Evolutionary conservation across 1,284 basidiomycete genomes (phyloP), one percentile per base, ranked within the genome.

Genomic region (Rhizoctonia solani): DNA sequence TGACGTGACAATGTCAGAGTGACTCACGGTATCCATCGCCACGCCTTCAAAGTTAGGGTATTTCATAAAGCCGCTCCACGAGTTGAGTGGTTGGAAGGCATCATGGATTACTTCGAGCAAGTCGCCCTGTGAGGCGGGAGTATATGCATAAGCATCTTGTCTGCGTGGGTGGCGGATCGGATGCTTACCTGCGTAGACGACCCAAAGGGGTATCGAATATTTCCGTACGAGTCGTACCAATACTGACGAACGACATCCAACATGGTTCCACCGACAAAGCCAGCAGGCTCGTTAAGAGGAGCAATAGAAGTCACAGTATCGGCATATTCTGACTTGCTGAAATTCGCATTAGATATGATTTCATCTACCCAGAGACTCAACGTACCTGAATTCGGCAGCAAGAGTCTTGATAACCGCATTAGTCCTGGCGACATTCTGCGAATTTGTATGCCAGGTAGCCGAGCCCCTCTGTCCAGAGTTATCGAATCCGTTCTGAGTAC

Each of bases 251-350:
- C 80, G 6, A 82, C 85, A 46, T 73, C 72, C 42, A 93, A 79
- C 5, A 93, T 77, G 30, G 81, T 77, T 27, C 75, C 68, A 32
- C 85, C 83, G 66, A 83, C 73, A 75, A 83, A 94, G 4, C 90
- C 91, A 11, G 91, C 90, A 19, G 93, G 93, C 76, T 92, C 89
- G 72, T 92, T 92, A 71, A 92, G 74, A 0, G 89, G 85, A 27
- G 88, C 88, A 69, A 95, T 92, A 63, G 75, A 72, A 23, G 78
- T 79, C 29, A 81, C 78, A 46, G 76, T 74, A 23, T 72, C 72
- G 30, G 59, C 75, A 68, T 79, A 76, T 34, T 65, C n/a, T 8
- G 50, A 37, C 50, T 65, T 54, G 61, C 61, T 65, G 29, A 4
- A 46, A 66, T 55, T 75, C 3, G 85, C 81, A 70, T 86, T 83